phyloP scores from a whole-genome alignment of 805 yeast species.

The Barnettozyma pratensis region DNA sequence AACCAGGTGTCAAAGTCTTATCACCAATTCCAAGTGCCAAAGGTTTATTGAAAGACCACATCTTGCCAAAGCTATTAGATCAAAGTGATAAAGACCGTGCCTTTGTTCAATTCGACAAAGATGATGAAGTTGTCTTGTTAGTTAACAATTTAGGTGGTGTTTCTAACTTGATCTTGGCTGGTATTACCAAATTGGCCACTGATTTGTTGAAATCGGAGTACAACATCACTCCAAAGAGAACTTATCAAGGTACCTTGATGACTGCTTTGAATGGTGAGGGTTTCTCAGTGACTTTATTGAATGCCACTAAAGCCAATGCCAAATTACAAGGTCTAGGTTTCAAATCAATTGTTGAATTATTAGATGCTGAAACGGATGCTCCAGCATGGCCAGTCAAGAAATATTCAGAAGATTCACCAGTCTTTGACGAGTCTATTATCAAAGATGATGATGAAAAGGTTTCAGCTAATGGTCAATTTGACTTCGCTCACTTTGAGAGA shows the following conservation, averaged over 20 bases:
- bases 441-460: slow-evolving; percentile 28
- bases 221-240: slow-evolving; percentile 58
- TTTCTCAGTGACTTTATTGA: slow-evolving; percentile 76
- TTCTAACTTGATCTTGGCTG: slow-evolving; percentile 71
- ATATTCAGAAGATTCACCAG: slow-evolving; percentile 26
- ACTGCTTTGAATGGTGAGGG: slow-evolving; percentile 93
- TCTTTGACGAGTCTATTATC: slow-evolving; percentile 25
- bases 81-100: slow-evolving; percentile 69
- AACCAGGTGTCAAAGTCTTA: slow-evolving; percentile 67
- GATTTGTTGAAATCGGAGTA: slow-evolving; percentile 48
- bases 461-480: slow-evolving; percentile 32
- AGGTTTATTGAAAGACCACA: slow-evolving; percentile 46
- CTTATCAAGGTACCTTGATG: slow-evolving; percentile 72
- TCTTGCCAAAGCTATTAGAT: slow-evolving; percentile 60
- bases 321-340: slow-evolving; percentile 25
- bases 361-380: slow-evolving; percentile 73
- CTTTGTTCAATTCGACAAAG: slow-evolving; percentile 61
- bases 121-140: slow-evolving; percentile 65
- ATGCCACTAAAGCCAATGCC: slow-evolving; percentile 49
- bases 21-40: slow-evolving; percentile 64
- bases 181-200: slow-evolving; percentile 59
- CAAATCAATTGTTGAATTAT: slow-evolving; percentile 40
- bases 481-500: slow-evolving; percentile 27
- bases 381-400: slow-evolving; percentile 64
- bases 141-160: slow-evolving; percentile 90